Conservation (phyloP, 768 basidiomycete genomes). For the Boletus huronensis region DNA sequence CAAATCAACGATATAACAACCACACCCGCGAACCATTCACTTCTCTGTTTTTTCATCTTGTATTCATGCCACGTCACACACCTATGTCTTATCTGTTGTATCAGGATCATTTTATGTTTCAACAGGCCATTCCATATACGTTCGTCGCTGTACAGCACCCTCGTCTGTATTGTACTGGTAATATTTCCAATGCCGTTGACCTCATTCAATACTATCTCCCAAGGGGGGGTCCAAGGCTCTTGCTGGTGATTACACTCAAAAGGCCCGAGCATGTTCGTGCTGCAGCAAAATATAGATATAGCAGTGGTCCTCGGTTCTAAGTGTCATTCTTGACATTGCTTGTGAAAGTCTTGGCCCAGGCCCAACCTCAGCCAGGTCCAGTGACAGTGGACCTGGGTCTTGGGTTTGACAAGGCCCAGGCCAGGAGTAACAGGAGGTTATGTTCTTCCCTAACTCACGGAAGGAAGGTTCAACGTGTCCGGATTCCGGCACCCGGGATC, state of each 20-base stretch:
- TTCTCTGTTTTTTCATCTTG: constrained; percentile 7
- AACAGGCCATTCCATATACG: not conserved
- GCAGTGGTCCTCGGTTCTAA: too few species aligned
- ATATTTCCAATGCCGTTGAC: not conserved
- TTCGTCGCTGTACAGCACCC: constrained; percentile 5
- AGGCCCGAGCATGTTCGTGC: too few species aligned
- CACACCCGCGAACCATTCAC: constrained; percentile 6
- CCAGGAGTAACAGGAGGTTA: too few species aligned
- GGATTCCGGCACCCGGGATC: not conserved
- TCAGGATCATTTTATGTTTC: constrained; percentile 3
- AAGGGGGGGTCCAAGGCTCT: too few species aligned
- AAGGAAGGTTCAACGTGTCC: not conserved
- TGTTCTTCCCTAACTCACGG: not conserved
- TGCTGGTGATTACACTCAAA: too few species aligned
- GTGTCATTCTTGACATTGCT: too few species aligned
- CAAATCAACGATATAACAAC: constrained; percentile 4
- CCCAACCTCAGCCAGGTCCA: too few species aligned
- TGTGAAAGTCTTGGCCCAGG: too few species aligned
- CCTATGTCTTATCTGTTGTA: constrained; percentile 7
- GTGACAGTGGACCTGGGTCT: too few species aligned
- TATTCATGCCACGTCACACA: constrained; percentile 11
- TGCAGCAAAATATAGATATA: too few species aligned
- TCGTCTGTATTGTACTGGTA: constrained; percentile 2
- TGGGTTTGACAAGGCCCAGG: too few species aligned
- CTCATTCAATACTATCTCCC: not conserved